phyloP scores from a whole-genome alignment of 2,329 filamentous ascomycete species.

The Magnaporthales sp. region DNA sequence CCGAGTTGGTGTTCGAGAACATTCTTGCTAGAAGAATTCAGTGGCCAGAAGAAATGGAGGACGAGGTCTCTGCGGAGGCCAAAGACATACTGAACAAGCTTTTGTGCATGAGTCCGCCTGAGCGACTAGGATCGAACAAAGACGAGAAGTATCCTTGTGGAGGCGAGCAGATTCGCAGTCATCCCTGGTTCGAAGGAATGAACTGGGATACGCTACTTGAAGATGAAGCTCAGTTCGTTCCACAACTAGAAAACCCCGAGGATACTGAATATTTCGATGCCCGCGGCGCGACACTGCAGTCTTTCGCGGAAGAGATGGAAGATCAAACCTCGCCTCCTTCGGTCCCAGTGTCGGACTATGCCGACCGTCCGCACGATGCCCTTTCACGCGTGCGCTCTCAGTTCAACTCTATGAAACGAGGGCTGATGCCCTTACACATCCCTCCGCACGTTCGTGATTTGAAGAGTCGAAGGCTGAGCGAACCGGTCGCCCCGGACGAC shows the following conservation, averaged over 20 bases:
- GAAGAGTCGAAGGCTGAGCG: conserved; percentile 79
- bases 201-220: conserved; percentile 90
- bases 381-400: conserved; percentile 82
- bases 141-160: conserved; percentile 76
- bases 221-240: conserved; percentile 92
- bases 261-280: conserved; percentile 98
- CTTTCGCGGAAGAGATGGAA: conserved; percentile 90
- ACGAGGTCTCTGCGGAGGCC: conserved; percentile 74
- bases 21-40: conserved; percentile 83
- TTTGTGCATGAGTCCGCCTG: conserved; percentile 72
- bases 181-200: conserved; percentile 80
- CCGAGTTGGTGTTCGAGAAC: conserved; percentile 94
- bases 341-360: conserved; percentile 65
- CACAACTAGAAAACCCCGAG: conserved; percentile 84
- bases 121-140: conserved; percentile 77
- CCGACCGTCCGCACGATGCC: conserved; percentile 89
- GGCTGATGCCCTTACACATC: conserved; percentile 90
- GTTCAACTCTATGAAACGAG: conserved; percentile 79
- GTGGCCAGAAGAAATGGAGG: conserved; percentile 80
- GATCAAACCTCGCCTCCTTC: conserved; percentile 74
- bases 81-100: conserved; percentile 92
- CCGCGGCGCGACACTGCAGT: conserved; percentile 82
- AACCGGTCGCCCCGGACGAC: conserved; percentile 81
- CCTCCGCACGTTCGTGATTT: conserved; percentile 91
- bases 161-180: conserved; percentile 81